Conservation (phyloP, 148 eudicot genomes). For the Rhododendron williamsianum region DNA sequence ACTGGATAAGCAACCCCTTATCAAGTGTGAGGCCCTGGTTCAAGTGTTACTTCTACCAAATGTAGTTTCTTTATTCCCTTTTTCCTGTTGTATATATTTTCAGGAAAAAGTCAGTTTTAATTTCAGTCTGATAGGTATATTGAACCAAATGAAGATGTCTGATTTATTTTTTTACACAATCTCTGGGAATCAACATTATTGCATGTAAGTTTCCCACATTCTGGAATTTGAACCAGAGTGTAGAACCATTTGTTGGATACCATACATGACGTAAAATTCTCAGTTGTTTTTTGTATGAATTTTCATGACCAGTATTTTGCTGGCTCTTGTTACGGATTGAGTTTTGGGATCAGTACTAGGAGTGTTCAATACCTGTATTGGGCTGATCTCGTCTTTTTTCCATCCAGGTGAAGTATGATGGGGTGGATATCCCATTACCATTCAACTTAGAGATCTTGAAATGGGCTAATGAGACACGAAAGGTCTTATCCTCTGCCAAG, state of each 20-base stretch:
- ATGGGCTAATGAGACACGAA: conserved; percentile 86
- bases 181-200: background rate
- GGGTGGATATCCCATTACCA: conserved; percentile 69
- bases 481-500: conserved; percentile 53
- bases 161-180: background rate
- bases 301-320: background rate
- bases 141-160: too few species aligned
- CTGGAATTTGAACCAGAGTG: background rate
- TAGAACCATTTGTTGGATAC: background rate
- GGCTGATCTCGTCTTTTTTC: background rate
- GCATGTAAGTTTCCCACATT: background rate
- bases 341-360: background rate
- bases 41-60: background rate
- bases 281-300: background rate
- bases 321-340: background rate
- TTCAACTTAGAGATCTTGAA: conserved; percentile 68
- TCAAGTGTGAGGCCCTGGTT: background rate
- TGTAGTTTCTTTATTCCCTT: background rate
- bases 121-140: background rate
- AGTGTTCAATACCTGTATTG: background rate
- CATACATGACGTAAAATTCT: background rate
- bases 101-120: background rate
- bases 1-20: background rate
- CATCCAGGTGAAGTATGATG: conserved; percentile 55
- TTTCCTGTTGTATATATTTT: background rate